Evolutionary conservation across 345 rosid genomes (phyloP), one percentile per base, ranked within the genome.

Genomic region (Eucalyptus pauciflora): DNA sequence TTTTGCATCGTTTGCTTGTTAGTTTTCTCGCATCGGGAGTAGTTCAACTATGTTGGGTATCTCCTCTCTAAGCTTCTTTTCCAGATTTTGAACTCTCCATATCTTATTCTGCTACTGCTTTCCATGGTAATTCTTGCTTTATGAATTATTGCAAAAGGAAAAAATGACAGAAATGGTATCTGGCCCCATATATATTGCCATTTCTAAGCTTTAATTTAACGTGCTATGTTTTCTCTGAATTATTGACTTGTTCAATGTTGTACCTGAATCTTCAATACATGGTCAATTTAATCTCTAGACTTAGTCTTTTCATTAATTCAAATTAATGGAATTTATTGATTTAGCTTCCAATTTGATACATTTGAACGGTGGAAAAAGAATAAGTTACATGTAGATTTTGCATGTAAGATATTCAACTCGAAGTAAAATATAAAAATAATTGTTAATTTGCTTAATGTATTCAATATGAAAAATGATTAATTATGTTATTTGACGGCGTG

Each of bases 211-310:
- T 71, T 71, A 10, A 20, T 22, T 9, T 9, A 37, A 71, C 3
- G 6, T 37, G 43, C 2, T 3, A 18, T 5, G 25, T 33, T 8
- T 3, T 37, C 4, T 10, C 1, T 71, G 14, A 71, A 71, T 18
- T 18, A 37, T 14, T 64, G 16, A 64, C 17, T 64, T n/a, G 10
- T 64, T 64, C 37, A n/a, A 7, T 7, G 10, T 64, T 15, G 8
- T 64, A 13, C 4, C 3, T 62, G 8, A n/a, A 64, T 3, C 3
- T 7, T 37, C 6, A 1, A 5, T 71, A 18, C 13, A 37, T 71
- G 4, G 3, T 71, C 13, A 37, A 20, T 37, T 71, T 37, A 9
- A 3, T 71, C 7, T 3, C 13, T 5, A 2, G 7, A 33, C 0
- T 18, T 18, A 18, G 7, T 71, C 13, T 4, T 18, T 71, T 20